These are phyloP conservation scores for Argentina anserina DNA, from an alignment of 306 rosid species.

Conservation along the genomic window DNA sequence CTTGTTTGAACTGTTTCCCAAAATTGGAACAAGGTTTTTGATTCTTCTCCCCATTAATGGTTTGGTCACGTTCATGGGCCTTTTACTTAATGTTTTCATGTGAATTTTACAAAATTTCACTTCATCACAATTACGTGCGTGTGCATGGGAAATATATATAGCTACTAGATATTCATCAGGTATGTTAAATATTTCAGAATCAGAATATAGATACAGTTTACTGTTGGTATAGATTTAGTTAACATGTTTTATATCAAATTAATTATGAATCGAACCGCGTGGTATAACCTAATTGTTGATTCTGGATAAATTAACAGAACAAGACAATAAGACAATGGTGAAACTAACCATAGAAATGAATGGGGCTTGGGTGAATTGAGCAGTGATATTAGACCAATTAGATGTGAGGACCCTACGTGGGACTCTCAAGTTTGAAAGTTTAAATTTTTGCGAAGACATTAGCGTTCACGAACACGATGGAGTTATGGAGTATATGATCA, in stretches of 20 bases:
- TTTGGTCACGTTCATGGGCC: slow-evolving; percentile 16
- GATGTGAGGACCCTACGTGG: neutral
- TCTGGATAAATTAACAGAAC: neutral
- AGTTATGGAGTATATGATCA: neutral
- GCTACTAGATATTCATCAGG: neutral
- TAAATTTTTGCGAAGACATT: neutral
- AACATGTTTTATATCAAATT: too few relatives aligned
- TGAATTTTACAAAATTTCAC: neutral
- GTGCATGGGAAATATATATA: neutral
- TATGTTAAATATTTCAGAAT: neutral
- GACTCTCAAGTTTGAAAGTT: neutral
- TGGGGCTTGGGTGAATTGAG: neutral
- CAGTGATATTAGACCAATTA: neutral
- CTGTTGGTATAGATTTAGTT: too few relatives aligned
- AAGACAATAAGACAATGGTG: neutral
- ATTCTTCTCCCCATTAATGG: slow-evolving; percentile 12
- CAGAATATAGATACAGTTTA: neutral
- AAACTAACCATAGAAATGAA: neutral
- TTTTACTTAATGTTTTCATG: neutral
- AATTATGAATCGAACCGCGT: neutral
- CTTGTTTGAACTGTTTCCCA: slow-evolving; percentile 14
- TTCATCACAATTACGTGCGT: neutral
- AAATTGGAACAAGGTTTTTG: slow-evolving; percentile 1
- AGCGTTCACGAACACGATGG: neutral
- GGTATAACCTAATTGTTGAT: neutral